Evolutionary conservation across 345 rosid species (phyloP), one percentile per base, ranked within the genome.

Genomic region (Ricinus communis): DNA sequence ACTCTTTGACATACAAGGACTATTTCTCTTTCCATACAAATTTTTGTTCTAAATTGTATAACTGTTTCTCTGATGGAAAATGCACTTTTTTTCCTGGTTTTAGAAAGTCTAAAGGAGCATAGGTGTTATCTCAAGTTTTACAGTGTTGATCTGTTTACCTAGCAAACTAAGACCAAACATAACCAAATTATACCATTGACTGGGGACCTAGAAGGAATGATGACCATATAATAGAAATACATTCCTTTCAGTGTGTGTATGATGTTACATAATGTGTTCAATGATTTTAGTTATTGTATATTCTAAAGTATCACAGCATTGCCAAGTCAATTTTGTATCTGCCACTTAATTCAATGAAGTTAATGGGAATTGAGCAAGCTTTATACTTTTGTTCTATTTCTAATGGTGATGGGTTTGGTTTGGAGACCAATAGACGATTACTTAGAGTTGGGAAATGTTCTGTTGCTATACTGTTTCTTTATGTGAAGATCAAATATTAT

Each of bases 301-400:
- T 25, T 25, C 8, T 53, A 2, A 12, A 9, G 19, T 27, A 25
- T 56, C 36, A 36, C 14, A 31, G 47, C 65, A 36, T 38, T 9
- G 47, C 52, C 67, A 41, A 63, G 52, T 63, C 36, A 63, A 43
- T 45, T 43, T 63, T 63, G 33, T 22, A 14, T 19, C 21, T 62
- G 28, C 21, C 4, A 28, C 49, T 62, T 30, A 21, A 38, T 62
- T 62, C 16, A 12, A 41, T 21, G 24, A 41, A 63, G 51, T 15
- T 41, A 22, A 15, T 46, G 38, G 18, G 5, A 46, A 64, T 15
- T 46, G 66, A 46, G 22, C 64, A 60, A 31, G 25, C 22, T 45
- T 45, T 30, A 4, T 15, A 13, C 45, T 25, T 59, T 40, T 1
- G 7, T 22, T 43, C 51, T 33, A 41, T 0, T 30, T 19, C 14